Percentiles rank a stretch among this genome's conserved stretches.
Evolutionary conservation across 108 stramenopile species (phyloP).

Genomic region (Schizochytrium sp.): DNA sequence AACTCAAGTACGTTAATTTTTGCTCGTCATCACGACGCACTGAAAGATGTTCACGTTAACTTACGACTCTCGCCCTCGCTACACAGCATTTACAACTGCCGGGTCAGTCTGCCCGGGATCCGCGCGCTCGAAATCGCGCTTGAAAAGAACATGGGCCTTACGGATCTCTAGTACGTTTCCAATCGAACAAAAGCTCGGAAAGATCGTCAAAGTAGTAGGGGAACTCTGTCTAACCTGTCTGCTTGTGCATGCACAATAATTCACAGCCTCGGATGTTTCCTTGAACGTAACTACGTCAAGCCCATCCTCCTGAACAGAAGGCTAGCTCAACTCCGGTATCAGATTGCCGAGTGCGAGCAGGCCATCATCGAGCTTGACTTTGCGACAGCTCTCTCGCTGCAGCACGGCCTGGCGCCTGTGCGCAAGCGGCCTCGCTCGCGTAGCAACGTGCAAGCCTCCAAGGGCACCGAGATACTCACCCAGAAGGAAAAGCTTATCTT

Average conservation of each 20-base stretch:
- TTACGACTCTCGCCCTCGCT: neutral
- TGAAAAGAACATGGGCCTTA: neutral
- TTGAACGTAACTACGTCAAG: neutral
- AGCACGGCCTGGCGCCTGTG: neutral
- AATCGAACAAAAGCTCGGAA: neutral
- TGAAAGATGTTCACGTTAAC: no score
- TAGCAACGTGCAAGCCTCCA: neutral
- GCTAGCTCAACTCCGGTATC: neutral
- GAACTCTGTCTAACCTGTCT: no score
- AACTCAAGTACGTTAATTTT: neutral
- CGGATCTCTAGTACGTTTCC: neutral
- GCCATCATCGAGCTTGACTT: neutral
- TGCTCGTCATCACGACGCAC: no score
- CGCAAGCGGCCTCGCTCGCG: neutral
- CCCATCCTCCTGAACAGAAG: neutral
- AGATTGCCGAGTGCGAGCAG: neutral
- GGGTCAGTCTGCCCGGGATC: neutral
- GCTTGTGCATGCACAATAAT: neutral
- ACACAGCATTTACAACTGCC: neutral
- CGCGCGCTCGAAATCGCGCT: neutral
- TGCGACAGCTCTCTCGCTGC: neutral
- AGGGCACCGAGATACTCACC: neutral
- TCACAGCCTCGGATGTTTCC: neutral
- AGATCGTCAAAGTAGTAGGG: no score
- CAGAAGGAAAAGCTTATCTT: neutral